Conservation (phyloP, 1,284 basidiomycete genomes). For the Caloboletus inedulis region DNA sequence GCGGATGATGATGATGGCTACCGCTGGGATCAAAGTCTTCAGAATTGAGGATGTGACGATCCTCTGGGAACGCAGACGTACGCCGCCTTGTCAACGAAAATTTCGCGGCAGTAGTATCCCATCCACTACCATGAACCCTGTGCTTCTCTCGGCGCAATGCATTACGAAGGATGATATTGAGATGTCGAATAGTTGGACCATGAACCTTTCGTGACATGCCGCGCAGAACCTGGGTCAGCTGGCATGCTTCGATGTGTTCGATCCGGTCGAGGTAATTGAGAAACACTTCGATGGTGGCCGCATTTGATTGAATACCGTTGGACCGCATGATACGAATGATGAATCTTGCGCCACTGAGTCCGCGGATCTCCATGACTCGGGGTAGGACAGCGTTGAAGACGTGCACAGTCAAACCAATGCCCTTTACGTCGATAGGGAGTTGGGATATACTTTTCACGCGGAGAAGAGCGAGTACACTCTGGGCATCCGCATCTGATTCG, state of each 20-base stretch:
- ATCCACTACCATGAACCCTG: conserved; percentile 44
- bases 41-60: conserved; percentile 28
- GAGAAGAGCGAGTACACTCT: conserved; percentile 25
- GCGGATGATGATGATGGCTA: conserved; percentile 38
- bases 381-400: conserved; percentile 60
- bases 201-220: conserved; percentile 38
- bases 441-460: conserved; percentile 19
- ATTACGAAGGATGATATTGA: conserved; percentile 48
- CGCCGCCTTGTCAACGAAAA: conserved; percentile 35
- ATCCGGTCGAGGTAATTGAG: conserved; percentile 46
- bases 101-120: conserved; percentile 44
- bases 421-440: conserved; percentile 34
- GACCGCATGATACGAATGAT: conserved; percentile 55
- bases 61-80: conserved; percentile 14
- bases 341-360: conserved; percentile 43
- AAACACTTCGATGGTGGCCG: conserved; percentile 52
- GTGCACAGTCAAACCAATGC: conserved; percentile 42
- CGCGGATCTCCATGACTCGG: conserved; percentile 45
- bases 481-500: conserved; percentile 22
- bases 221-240: conserved; percentile 47
- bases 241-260: conserved; percentile 41
- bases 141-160: conserved; percentile 49
- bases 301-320: conserved; percentile 47
- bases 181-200: conserved; percentile 46
- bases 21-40: conserved; percentile 48